Evolutionary conservation across 192 early-diverging fungal genomes (phyloP).

Genomic region (Dimargaris cristalligena): DNA sequence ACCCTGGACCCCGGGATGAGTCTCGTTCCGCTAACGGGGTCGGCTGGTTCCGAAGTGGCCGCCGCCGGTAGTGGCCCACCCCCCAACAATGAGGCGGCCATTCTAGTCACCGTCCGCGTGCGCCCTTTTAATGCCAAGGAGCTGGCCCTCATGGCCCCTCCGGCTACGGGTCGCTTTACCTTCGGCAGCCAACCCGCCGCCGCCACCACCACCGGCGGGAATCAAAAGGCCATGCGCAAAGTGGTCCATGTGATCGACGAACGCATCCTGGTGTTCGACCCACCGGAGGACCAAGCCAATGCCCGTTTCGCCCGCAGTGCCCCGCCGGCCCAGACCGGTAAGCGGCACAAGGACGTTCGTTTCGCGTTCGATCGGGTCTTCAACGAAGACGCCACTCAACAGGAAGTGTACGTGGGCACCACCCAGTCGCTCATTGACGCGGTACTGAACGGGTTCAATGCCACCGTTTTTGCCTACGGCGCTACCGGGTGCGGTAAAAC

Average conservation of each 20-base stretch:
- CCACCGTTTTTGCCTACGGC: slow-evolving; percentile 83
- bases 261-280: slow-evolving; percentile 58
- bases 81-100: slow-evolving; percentile 19
- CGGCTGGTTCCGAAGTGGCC: background rate
- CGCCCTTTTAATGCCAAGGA: slow-evolving; percentile 40
- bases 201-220: slow-evolving; percentile 4
- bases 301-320: slow-evolving; percentile 20
- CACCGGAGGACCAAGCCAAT: slow-evolving; percentile 36
- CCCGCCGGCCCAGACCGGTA: slow-evolving; percentile 39
- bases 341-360: slow-evolving; percentile 48
- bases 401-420: slow-evolving; percentile 52
- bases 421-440: slow-evolving; percentile 46
- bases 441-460: slow-evolving; percentile 65
- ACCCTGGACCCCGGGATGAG: background rate
- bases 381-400: slow-evolving; percentile 45
- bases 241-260: slow-evolving; percentile 48
- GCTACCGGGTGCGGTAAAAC: slow-evolving; percentile 78
- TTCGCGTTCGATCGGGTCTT: slow-evolving; percentile 69
- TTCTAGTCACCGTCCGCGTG: slow-evolving; percentile 34
- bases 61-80: background rate
- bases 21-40: too few relatives aligned
- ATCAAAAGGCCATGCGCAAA: slow-evolving; percentile 22
- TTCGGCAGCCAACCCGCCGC: slow-evolving; percentile 21
- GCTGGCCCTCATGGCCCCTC: slow-evolving; percentile 21
- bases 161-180: slow-evolving; percentile 24